These are phyloP conservation scores for Serpula lacrymans DNA, from an alignment of 768 basidiomycete species.

Conservation along the genomic window DNA sequence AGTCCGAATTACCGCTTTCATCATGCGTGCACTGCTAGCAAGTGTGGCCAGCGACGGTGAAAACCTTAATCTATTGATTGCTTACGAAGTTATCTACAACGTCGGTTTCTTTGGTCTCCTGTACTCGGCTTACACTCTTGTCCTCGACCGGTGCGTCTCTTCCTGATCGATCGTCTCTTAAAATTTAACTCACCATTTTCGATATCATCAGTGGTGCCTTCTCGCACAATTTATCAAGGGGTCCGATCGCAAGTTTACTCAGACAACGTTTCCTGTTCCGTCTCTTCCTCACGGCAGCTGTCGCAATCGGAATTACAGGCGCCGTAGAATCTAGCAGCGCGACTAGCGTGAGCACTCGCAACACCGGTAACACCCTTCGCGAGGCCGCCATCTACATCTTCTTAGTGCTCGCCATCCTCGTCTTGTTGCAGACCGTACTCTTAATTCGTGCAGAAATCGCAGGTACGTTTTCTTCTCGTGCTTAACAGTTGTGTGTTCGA, in stretches of 20 bases:
- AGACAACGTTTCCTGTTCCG: slow-evolving; percentile 23
- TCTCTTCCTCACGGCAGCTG: slow-evolving; percentile 5
- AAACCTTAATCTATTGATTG: slow-evolving; percentile 24
- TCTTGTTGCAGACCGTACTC: slow-evolving; percentile 14
- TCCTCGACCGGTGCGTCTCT: slow-evolving; percentile 27
- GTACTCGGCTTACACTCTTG: slow-evolving; percentile 30
- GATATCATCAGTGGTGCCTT: not conserved
- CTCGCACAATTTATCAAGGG: slow-evolving; percentile 11
- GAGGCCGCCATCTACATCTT: slow-evolving; percentile 26
- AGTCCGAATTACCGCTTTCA: slow-evolving; percentile 29
- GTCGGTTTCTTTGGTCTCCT: slow-evolving; percentile 33
- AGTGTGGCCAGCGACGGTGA: slow-evolving; percentile 19
- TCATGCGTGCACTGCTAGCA: slow-evolving; percentile 23
- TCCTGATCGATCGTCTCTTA: too few relatives aligned
- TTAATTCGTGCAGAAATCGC: slow-evolving; percentile 16
- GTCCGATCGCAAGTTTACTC: too few relatives aligned
- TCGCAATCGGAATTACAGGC: slow-evolving; percentile 10
- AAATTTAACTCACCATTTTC: not conserved
- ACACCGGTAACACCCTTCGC: slow-evolving; percentile 22
- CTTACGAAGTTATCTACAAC: slow-evolving; percentile 23
- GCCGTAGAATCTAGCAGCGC: slow-evolving; percentile 12
- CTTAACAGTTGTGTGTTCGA: not conserved
- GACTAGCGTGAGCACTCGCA: slow-evolving; percentile 1
- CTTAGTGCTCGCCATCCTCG: slow-evolving; percentile 20
- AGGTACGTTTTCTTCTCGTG: slow-evolving; percentile 5